Evolutionary conservation across 495 filamentous ascomycete species (phyloP), one percentile per base, ranked within the genome.

Genomic region (Tuber brumale): DNA sequence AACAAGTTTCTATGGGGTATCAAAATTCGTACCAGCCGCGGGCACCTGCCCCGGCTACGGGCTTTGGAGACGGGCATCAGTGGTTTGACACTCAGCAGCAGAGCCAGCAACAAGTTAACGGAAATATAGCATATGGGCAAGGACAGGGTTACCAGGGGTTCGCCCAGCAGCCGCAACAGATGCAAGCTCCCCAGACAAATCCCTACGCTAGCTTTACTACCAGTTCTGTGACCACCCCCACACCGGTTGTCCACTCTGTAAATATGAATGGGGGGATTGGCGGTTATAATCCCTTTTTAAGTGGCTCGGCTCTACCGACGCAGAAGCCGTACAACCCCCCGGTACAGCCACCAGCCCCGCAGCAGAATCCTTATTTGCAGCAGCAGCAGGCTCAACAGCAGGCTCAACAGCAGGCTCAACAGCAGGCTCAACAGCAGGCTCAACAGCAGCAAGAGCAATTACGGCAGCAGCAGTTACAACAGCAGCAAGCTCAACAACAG

Each of bases 321-420:
- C 76, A 88, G 80, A 73, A 91, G 89, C 72, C 89, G 88, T 4
- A 90, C 90, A 78, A 87, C 90, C 77, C 83, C 74, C 87, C 86
- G 69, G 73, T 83, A 27, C 73, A 84, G 48, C 70, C 76, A 2
- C 77, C 81, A 45, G 70, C 79, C 57, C 82, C 81, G 75, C 81
- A 84, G 44, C 76, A 83, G 41, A 87, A 86, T 73, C 83, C 74
- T 10, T 79, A 80, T 70, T 74, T 75, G 42, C 48, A 76, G 10
- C 77, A 73, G 12, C 72, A 73, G 42, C 86, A 85, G 74, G 79
- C 81, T 41, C 85, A 84, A 72, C 84, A 73, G 42, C 86, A 85
- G 74, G 79, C 81, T 41, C 85, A 84, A 72, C 84, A n/a, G n/a
- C n/a, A n/a, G n/a, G n/a, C n/a, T n/a, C 77, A 73, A 6, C 72